phyloP scores from a whole-genome alignment of 192 early-diverging fungal species.

The Dissophora ornata region DNA sequence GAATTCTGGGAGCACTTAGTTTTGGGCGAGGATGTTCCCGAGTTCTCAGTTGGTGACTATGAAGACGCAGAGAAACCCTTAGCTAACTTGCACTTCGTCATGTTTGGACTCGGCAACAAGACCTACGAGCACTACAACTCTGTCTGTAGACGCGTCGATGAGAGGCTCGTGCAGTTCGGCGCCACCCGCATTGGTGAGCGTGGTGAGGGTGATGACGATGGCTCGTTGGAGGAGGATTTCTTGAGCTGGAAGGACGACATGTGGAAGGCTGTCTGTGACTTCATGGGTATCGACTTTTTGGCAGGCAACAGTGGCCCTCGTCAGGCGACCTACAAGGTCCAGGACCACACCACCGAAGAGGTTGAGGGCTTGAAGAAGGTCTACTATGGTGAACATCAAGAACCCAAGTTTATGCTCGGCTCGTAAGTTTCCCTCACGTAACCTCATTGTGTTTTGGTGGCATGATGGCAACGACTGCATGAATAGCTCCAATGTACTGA shows the following conservation, averaged over 20 bases:
- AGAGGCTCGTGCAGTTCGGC: constrained; percentile 75
- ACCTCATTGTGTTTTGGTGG: too few relatives aligned
- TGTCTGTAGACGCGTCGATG: constrained; percentile 78
- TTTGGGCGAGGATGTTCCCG: constrained; percentile 76
- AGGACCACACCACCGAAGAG: constrained; percentile 52
- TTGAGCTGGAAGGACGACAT: constrained; percentile 92
- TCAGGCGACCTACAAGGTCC: constrained; percentile 67
- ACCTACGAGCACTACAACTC: constrained; percentile 94
- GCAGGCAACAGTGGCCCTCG: constrained; percentile 48
- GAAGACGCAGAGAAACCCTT: constrained; percentile 71
- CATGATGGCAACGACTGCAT: too few relatives aligned
- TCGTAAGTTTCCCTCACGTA: too few relatives aligned
- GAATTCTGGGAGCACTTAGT: constrained; percentile 91
- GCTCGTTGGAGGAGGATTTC: constrained; percentile 96
- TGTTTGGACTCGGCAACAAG: constrained; percentile 90
- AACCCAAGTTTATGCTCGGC: constrained; percentile 53
- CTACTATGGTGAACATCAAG: constrained; percentile 63
- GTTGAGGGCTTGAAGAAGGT: constrained; percentile 48
- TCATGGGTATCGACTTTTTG: constrained; percentile 73
- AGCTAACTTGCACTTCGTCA: constrained; percentile 68
- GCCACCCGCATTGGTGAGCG: constrained; percentile 77
- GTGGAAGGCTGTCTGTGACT: constrained; percentile 79
- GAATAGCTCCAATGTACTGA: too few relatives aligned
- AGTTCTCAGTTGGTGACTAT: constrained; percentile 68
- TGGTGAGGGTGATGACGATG: constrained; percentile 98